Evolutionary conservation across 2,329 filamentous ascomycete genomes (phyloP), one percentile per base, ranked within the genome.

Genomic region (Penicillium griseofulvum): DNA sequence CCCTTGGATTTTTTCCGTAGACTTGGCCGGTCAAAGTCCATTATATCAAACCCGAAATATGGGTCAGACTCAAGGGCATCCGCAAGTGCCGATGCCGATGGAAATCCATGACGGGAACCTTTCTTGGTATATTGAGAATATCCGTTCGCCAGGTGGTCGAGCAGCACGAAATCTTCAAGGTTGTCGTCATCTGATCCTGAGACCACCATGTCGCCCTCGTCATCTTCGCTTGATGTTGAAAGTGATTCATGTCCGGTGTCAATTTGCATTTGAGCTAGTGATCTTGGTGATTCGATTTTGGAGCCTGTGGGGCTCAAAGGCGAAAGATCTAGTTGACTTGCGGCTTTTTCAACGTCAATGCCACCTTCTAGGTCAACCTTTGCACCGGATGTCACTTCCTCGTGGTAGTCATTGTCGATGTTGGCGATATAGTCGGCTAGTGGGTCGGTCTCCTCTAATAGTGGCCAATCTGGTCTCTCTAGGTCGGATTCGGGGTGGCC

Each of bases 21-120:
- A 50, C 85, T 90, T 1, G 87, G 85, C 26, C 86, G 81, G 16
- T 89, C 83, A 74, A 89, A 90, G 66, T 96, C 90, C 87, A 94
- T 93, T 42, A 95, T 78, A 67, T 96, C 91, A 60, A 96, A 87
- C 9, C 85, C 88, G 57, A 87, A 85, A 57, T 85, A 83, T 2
- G 83, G 81, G 60, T 83, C 81, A 58, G 76, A 72, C n/a, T 85
- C 82, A 2, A 86, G 73, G 0, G 80, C 78, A 66, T 85, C 83
- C 3, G 82, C 83, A 63, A 86, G 79, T 16, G 79, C 76, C 43
- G 77, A 77, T 6, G 83, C 84, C 36, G 79, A 78, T 16, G 81
- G 80, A 64, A 84, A 86, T 36, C 59, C 57, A 10, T 39, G 24
- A 10, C 52, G 50, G 9, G 42, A 34, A 14, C 49, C 34, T 36